A percentile compares a stretch with the other conserved stretches of the same genome.
Evolutionary conservation across 139 green algal species (phyloP).

Genomic region (Volvox africanus): DNA sequence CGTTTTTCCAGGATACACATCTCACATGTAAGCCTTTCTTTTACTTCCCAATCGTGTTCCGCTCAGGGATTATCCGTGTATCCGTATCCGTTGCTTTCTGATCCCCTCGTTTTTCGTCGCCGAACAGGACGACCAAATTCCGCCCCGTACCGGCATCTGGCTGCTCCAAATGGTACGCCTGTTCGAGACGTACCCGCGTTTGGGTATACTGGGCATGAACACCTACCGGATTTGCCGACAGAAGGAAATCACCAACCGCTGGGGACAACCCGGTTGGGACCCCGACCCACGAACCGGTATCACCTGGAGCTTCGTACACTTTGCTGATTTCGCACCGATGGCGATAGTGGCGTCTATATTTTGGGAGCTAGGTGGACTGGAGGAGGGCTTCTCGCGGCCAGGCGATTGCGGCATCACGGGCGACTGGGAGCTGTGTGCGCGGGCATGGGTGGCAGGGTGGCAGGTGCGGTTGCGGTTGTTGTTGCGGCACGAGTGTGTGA

Average conservation of each 20-base stretch:
- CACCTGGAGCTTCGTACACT: not conserved
- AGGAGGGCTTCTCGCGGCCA: constrained; percentile 38
- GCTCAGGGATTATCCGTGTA: not conserved
- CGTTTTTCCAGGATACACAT: not conserved
- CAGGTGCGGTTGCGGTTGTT: constrained; percentile 12
- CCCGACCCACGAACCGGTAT: constrained; percentile 6
- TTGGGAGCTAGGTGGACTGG: constrained; percentile 40
- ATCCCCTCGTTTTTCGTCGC: not conserved
- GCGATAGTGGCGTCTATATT: constrained; percentile 12
- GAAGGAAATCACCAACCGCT: not conserved
- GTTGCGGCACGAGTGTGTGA: too few relatives aligned
- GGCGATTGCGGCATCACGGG: constrained; percentile 56
- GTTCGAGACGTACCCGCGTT: constrained; percentile 10
- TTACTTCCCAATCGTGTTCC: too few relatives aligned
- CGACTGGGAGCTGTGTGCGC: constrained; percentile 34
- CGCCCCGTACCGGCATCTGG: not conserved
- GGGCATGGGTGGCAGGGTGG: constrained; percentile 30
- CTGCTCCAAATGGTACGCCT: not conserved
- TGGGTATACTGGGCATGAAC: constrained; percentile 46
- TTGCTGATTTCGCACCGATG: constrained; percentile 51
- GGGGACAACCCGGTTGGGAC: not conserved
- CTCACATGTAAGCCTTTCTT: too few relatives aligned
- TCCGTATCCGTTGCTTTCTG: not conserved
- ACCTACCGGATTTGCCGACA: constrained; percentile 39
- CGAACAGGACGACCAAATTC: constrained; percentile 40